Evolutionary conservation across 768 basidiomycete species (phyloP).

Genomic region (Xanthoconium stramineum): DNA sequence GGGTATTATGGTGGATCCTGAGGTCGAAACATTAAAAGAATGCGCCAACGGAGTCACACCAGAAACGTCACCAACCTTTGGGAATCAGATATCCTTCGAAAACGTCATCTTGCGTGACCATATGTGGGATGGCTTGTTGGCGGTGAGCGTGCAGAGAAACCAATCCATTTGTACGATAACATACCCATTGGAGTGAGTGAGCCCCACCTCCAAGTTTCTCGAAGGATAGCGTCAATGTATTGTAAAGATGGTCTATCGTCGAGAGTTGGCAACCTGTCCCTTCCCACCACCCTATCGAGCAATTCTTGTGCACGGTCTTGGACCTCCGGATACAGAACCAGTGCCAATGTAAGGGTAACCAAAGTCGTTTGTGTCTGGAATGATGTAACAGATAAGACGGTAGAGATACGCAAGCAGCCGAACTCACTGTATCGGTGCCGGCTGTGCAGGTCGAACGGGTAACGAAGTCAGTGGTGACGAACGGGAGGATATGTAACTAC

Average conservation of each 20-base stretch:
- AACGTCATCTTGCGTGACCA: constrained; percentile 35
- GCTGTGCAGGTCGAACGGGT: constrained; percentile 2
- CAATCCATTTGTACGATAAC: not conserved
- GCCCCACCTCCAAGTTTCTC: constrained; percentile 23
- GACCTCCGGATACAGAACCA: constrained; percentile 22
- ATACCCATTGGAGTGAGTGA: constrained; percentile 20
- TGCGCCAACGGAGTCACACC: not conserved
- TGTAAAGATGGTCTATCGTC: constrained; percentile 16
- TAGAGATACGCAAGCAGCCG: not conserved
- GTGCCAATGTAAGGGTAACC: constrained; percentile 15
- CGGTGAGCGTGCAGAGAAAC: not conserved
- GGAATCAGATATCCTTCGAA: constrained; percentile 51
- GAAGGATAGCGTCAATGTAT: constrained; percentile 23
- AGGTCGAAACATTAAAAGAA: not conserved
- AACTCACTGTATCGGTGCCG: constrained; percentile 16
- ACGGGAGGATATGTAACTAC: not conserved
- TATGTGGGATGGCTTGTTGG: constrained; percentile 27
- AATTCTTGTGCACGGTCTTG: constrained; percentile 20
- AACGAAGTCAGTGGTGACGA: not conserved
- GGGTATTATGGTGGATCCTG: constrained; percentile 22
- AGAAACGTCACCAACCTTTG: constrained; percentile 32
- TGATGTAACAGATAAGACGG: not conserved
- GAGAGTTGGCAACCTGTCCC: constrained; percentile 14
- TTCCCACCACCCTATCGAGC: constrained; percentile 19
- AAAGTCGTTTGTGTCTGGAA: constrained; percentile 16